Evolutionary conservation across 2,329 filamentous ascomycete genomes (phyloP).

Genomic region (Diaporthe citrichinensis): DNA sequence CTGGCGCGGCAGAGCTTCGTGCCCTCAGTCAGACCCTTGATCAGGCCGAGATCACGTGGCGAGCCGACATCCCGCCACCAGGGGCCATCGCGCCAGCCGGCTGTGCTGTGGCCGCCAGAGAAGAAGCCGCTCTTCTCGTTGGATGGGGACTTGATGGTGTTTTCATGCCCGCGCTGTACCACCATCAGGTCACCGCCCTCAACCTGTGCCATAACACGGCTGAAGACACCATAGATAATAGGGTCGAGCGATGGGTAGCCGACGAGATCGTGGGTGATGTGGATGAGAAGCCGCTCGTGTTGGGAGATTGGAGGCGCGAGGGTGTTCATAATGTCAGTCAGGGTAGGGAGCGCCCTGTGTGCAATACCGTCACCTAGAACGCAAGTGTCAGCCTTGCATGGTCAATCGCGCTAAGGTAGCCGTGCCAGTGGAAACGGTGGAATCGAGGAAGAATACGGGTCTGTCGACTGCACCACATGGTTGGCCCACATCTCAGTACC

Average conservation of each 20-base stretch:
- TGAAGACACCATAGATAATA: constrained; percentile 91
- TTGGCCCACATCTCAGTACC: constrained; percentile 18
- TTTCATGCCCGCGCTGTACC: constrained; percentile 92
- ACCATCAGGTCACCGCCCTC: constrained; percentile 96
- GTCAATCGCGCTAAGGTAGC: not conserved
- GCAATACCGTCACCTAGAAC: constrained; percentile 84
- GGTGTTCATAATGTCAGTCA: constrained; percentile 94
- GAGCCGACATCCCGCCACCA: constrained; percentile 88
- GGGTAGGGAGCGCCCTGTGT: constrained; percentile 90
- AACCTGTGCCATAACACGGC: constrained; percentile 97
- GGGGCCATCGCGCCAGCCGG: constrained; percentile 92
- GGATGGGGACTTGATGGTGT: constrained; percentile 70
- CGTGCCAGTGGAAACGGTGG: not conserved
- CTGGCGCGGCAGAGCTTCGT: constrained; percentile 92
- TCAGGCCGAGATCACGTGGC: constrained; percentile 82
- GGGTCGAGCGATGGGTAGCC: constrained; percentile 96
- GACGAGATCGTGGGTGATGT: constrained; percentile 95
- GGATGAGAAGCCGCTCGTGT: constrained; percentile 96
- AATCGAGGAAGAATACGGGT: not conserved
- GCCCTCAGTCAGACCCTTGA: constrained; percentile 86
- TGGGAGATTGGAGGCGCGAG: constrained; percentile 96
- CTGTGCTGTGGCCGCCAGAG: constrained; percentile 65
- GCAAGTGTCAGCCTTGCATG: constrained; percentile 30
- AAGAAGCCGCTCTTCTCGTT: constrained; percentile 56
- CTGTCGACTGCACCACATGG: constrained; percentile 4